Percentiles rank a stretch among this genome's conserved stretches.
Conservation (phyloP, 2,329 filamentous ascomycete genomes). For the Alternaria consortialis region DNA sequence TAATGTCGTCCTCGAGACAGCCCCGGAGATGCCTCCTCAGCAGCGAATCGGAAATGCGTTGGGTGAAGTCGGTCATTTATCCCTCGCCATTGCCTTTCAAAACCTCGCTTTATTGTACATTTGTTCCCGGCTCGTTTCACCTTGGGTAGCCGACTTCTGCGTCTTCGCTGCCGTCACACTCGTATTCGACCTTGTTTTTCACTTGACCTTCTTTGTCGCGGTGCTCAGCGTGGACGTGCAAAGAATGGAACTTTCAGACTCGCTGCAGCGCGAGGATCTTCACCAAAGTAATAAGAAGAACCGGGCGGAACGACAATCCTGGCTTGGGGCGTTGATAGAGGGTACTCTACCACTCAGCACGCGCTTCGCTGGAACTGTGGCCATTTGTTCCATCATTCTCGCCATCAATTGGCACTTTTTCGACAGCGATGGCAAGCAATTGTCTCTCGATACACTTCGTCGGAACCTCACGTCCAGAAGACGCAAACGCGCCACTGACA, state of each 20-base stretch:
- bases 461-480: slow-evolving; percentile 35
- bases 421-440: slow-evolving; percentile 61
- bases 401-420: slow-evolving; percentile 83
- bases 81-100: slow-evolving; percentile 72
- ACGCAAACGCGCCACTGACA: slow-evolving; percentile 24
- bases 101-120: slow-evolving; percentile 73
- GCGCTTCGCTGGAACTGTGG: slow-evolving; percentile 76
- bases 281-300: slow-evolving; percentile 56
- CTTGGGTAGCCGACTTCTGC: slow-evolving; percentile 78
- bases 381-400: slow-evolving; percentile 76
- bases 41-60: slow-evolving; percentile 77
- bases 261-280: slow-evolving; percentile 61
- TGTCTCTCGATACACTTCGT: slow-evolving; percentile 37
- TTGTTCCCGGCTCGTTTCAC: slow-evolving; percentile 72
- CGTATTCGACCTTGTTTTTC: slow-evolving; percentile 78
- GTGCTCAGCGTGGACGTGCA: slow-evolving; percentile 82
- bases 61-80: slow-evolving; percentile 75
- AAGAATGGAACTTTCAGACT: slow-evolving; percentile 77
- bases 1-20: slow-evolving; percentile 77
- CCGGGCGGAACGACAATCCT: slow-evolving; percentile 60
- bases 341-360: slow-evolving; percentile 75
- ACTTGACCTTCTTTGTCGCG: slow-evolving; percentile 81
- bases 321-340: slow-evolving; percentile 69
- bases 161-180: slow-evolving; percentile 78
- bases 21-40: slow-evolving; percentile 72